Evolutionary conservation across 2,329 filamentous ascomycete genomes (phyloP), one percentile per base, ranked within the genome.

Genomic region (Cryphonectria radicalis): DNA sequence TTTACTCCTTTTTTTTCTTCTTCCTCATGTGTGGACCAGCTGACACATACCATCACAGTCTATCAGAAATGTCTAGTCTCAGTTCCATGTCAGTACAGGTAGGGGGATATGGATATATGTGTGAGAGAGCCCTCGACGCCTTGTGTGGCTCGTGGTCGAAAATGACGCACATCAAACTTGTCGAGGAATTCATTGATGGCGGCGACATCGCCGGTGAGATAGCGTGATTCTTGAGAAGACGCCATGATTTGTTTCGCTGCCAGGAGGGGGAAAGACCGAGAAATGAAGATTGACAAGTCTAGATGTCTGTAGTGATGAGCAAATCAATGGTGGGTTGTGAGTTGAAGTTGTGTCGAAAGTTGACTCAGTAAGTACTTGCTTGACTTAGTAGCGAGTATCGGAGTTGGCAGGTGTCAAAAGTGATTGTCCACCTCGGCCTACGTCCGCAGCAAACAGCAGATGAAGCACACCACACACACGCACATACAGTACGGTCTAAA

Each of bases 11-110:
- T 28, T 28, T 28, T 28, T 2, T 28, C 28, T 32, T 32, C 37
- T 32, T 42, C 42, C 19, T 35, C n/a, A 14, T n/a, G 57, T 6
- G 43, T 6, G 43, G 32, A 13, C 22, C 22, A 14, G 35, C 53
- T 65, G 72, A 67, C 43, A 79, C 85, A 77, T 85, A 97, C 95
- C 96, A 89, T 99, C 96, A 83, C 96, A 99, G 80, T 99, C 96
- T 78, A 99, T 93, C 17, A 99, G 86, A 79, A 99, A 98, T 50
- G 93, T 90, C 94, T 97, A 76, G 17, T 71, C 72, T 72, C 17
- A 22, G 22, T 19, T 64, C 68, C 71, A 72, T 25, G 70, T 76
- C 59, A 76, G 75, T 72, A 60, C 68, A 59, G n/a, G 43, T 46
- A 43, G 11, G 40, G 65, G 50, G 22, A 63, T 13, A 25, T n/a